Conservation (phyloP, 768 basidiomycete genomes). For the Boletus subparvulus region DNA sequence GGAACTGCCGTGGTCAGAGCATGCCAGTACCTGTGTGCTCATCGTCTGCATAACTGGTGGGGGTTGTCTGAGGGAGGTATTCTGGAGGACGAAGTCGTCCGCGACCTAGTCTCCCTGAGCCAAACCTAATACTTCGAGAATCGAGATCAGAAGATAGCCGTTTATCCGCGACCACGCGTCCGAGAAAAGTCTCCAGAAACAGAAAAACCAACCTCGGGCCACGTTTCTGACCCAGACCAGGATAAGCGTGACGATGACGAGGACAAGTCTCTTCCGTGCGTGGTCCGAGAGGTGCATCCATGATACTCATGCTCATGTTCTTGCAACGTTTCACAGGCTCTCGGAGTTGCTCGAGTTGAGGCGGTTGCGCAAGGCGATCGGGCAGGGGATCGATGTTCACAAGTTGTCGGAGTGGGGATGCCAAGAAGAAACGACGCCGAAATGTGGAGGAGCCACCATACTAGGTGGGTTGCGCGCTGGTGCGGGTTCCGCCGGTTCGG, state of each 20-base stretch:
- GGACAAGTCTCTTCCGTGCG: slow-evolving; percentile 50
- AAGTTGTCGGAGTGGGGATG: slow-evolving; percentile 83
- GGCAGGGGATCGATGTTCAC: slow-evolving; percentile 82
- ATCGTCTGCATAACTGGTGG: slow-evolving; percentile 71
- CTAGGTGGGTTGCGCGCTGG: too few species aligned
- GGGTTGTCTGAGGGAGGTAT: slow-evolving; percentile 57
- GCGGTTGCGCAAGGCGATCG: slow-evolving; percentile 59
- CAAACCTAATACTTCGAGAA: too few species aligned
- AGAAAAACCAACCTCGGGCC: slow-evolving; percentile 7
- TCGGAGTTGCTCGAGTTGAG: slow-evolving; percentile 84
- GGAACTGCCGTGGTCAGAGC: slow-evolving; percentile 45
- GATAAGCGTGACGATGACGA: slow-evolving; percentile 36
- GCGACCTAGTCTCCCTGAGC: too few species aligned
- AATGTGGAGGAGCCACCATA: slow-evolving; percentile 33
- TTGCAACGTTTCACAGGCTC: slow-evolving; percentile 43
- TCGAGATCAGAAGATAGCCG: too few species aligned
- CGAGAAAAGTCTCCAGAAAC: slow-evolving; percentile 49
- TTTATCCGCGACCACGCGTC: slow-evolving; percentile 50
- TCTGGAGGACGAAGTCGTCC: neutral
- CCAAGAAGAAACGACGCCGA: slow-evolving; percentile 65
- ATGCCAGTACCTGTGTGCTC: slow-evolving; percentile 58
- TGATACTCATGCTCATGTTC: neutral
- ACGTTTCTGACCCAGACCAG: slow-evolving; percentile 1
- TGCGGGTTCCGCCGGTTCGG: neutral
- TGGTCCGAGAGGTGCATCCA: slow-evolving; percentile 3